A percentile compares a stretch with the other conserved stretches of the same genome.
phyloP scores from a whole-genome alignment of 1,284 basidiomycete species.

The Serendipita sp. region DNA sequence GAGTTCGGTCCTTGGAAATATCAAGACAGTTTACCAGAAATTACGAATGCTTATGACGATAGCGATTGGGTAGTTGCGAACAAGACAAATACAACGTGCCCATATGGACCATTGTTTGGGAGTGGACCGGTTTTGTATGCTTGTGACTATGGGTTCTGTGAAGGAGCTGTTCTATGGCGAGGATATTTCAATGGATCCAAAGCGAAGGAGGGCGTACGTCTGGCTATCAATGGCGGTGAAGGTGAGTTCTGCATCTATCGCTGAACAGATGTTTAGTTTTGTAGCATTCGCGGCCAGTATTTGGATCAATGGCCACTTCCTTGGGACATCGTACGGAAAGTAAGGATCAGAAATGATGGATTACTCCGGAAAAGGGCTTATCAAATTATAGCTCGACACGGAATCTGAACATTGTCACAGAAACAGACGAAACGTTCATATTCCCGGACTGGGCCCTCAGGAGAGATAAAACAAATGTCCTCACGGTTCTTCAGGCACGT shows the following conservation, averaged over 20 bases:
- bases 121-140: constrained; percentile 61
- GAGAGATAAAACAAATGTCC: constrained; percentile 46
- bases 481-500: constrained; percentile 56
- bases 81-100: constrained; percentile 55
- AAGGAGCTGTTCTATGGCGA: constrained; percentile 65
- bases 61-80: constrained; percentile 48
- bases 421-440: constrained; percentile 46
- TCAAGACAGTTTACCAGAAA: constrained; percentile 57
- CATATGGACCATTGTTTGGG: constrained; percentile 50
- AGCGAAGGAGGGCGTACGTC: constrained; percentile 42
- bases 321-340: constrained; percentile 61
- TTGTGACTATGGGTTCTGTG: constrained; percentile 71
- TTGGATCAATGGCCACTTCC: constrained; percentile 63
- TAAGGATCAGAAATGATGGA: constrained; percentile 21
- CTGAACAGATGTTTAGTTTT: background rate
- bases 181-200: constrained; percentile 58
- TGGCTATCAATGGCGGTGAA: constrained; percentile 66
- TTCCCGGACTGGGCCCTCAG: constrained; percentile 43
- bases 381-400: constrained; percentile 38
- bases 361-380: background rate
- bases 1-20: constrained; percentile 50
- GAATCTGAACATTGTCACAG: constrained; percentile 39
- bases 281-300: constrained; percentile 62
- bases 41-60: constrained; percentile 41
- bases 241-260: constrained; percentile 27